Conservation (phyloP, 2,329 filamentous ascomycete genomes). For the Nemania serpens region DNA sequence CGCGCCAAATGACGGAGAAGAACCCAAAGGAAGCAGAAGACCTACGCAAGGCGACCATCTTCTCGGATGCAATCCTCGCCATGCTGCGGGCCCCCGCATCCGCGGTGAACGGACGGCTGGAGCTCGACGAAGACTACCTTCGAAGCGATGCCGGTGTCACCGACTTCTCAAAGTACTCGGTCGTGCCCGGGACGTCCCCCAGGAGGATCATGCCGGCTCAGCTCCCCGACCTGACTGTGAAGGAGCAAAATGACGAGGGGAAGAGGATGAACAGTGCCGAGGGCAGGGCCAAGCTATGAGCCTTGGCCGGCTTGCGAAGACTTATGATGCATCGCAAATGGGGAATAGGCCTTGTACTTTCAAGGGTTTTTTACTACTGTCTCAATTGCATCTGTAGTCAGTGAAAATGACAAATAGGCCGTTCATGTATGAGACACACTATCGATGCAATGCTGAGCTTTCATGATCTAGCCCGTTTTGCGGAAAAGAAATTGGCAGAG, state of each 20-base stretch:
- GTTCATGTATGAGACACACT: too few species aligned
- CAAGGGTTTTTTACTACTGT: neutral
- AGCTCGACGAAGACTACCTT: constrained; percentile 82
- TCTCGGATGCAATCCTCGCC: constrained; percentile 77
- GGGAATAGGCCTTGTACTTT: neutral
- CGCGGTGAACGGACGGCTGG: constrained; percentile 71
- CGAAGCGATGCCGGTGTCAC: constrained; percentile 64
- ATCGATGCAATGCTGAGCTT: too few species aligned
- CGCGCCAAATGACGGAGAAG: constrained; percentile 20
- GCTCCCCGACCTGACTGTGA: constrained; percentile 72
- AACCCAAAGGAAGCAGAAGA: constrained; percentile 55
- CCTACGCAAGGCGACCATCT: constrained; percentile 73
- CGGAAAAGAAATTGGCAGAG: too few species aligned
- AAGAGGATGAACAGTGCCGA: constrained; percentile 68
- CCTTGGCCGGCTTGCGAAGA: neutral
- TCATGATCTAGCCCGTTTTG: too few species aligned
- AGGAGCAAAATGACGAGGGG: constrained; percentile 81
- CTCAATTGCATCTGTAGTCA: neutral
- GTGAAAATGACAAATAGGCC: too few species aligned
- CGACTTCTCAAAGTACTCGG: constrained; percentile 74
- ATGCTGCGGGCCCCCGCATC: constrained; percentile 66
- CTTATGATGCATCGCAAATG: neutral
- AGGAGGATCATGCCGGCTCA: constrained; percentile 76
- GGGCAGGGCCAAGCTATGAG: constrained; percentile 46
- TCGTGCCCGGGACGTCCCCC: constrained; percentile 55